A percentile compares a stretch with the other conserved stretches of the same genome.
Evolutionary conservation across 257 asterid species (phyloP).

Genomic region (Lycium ferocissimum): DNA sequence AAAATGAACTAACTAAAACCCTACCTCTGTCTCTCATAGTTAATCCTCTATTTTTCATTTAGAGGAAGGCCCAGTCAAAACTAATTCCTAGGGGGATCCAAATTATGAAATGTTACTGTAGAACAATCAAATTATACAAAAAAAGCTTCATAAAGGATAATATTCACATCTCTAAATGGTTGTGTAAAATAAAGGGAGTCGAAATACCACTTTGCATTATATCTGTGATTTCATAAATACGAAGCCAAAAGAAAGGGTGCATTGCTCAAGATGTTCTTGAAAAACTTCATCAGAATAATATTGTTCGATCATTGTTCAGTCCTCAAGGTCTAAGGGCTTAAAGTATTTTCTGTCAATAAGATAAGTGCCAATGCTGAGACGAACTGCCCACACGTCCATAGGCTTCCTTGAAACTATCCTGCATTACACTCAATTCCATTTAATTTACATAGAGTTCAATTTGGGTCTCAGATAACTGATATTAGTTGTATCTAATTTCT

Average conservation of each 20-base stretch:
- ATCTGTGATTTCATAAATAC: background rate
- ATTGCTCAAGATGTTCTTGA: background rate
- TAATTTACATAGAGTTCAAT: background rate
- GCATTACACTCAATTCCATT: slow-evolving; percentile 28
- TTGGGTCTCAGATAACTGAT: background rate
- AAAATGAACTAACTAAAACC: too few species aligned
- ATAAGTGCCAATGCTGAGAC: slow-evolving; percentile 79
- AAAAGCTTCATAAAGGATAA: background rate
- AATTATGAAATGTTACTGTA: too few species aligned
- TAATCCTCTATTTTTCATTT: too few species aligned
- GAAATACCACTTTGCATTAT: background rate
- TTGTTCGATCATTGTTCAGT: slow-evolving; percentile 37
- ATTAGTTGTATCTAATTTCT: too few species aligned
- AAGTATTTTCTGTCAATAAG: slow-evolving; percentile 83
- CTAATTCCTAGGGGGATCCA: too few species aligned
- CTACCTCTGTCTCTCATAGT: too few species aligned
- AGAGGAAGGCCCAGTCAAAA: too few species aligned
- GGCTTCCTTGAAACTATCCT: slow-evolving; percentile 91
- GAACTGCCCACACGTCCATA: slow-evolving; percentile 89
- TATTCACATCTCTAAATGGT: background rate
- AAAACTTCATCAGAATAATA: background rate
- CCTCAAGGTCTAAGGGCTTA: slow-evolving; percentile 70
- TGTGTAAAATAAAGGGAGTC: background rate
- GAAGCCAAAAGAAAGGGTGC: background rate
- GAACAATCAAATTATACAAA: too few species aligned